These are phyloP conservation scores for Aspergillus nidulans DNA, from an alignment of 495 filamentous ascomycete species.

Conservation along the genomic window DNA sequence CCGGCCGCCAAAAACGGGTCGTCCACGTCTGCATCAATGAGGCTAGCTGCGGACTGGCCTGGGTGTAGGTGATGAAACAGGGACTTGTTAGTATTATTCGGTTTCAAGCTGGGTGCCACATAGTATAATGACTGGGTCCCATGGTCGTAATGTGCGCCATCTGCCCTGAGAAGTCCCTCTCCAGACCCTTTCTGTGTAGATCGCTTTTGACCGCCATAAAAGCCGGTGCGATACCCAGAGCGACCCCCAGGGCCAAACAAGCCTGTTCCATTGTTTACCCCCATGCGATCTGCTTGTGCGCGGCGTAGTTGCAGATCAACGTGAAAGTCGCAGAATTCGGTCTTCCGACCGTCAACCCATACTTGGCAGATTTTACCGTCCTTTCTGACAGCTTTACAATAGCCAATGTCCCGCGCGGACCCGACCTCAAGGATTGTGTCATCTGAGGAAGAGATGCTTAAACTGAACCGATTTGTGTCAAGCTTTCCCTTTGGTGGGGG, in stretches of 20 bases:
- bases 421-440: slow-evolving; percentile 92
- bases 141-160: slow-evolving; percentile 56
- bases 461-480: slow-evolving; percentile 75
- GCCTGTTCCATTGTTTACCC: slow-evolving; percentile 61
- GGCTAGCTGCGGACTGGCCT: slow-evolving; percentile 51
- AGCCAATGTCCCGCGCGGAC: slow-evolving; percentile 77
- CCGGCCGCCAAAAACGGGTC: slow-evolving; percentile 50
- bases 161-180: slow-evolving; percentile 33
- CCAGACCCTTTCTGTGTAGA: slow-evolving; percentile 22
- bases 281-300: slow-evolving; percentile 66
- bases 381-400: slow-evolving; percentile 77
- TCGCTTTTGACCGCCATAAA: slow-evolving; percentile 41
- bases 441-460: slow-evolving; percentile 75
- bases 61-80: slow-evolving; percentile 20
- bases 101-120: slow-evolving; percentile 42
- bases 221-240: slow-evolving; percentile 40
- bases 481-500: slow-evolving; percentile 68
- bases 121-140: slow-evolving; percentile 56
- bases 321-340: slow-evolving; percentile 91
- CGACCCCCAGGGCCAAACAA: slow-evolving; percentile 47
- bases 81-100: slow-evolving; percentile 15
- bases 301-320: slow-evolving; percentile 73
- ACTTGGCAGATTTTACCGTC: slow-evolving; percentile 74
- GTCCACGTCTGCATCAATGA: slow-evolving; percentile 67
- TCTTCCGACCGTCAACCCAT: slow-evolving; percentile 86